Evolutionary conservation across 108 stramenopile genomes (phyloP).

Genomic region (Nitzschia sp.): DNA sequence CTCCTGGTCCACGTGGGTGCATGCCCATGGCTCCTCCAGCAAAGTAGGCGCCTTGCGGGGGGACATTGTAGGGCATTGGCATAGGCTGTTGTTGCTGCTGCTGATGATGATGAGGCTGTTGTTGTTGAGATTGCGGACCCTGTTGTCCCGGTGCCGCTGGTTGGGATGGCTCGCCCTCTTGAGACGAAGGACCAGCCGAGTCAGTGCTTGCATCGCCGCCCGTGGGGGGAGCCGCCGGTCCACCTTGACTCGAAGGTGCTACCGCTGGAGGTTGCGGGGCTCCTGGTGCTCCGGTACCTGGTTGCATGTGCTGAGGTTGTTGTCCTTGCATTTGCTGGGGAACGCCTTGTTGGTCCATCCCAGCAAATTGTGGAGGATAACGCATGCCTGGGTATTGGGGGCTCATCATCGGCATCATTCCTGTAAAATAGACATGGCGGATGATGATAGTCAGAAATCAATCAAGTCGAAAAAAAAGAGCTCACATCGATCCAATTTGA

Average conservation of each 20-base stretch:
- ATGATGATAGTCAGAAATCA: too few species aligned
- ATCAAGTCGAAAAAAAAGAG: too few species aligned
- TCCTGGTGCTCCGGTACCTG: background rate
- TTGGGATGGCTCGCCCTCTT: slow-evolving; percentile 29
- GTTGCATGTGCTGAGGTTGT: slow-evolving; percentile 35
- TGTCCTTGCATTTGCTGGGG: slow-evolving; percentile 41
- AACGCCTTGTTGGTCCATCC: slow-evolving; percentile 44
- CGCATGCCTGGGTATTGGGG: slow-evolving; percentile 59
- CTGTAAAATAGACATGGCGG: too few species aligned
- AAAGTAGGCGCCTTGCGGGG: slow-evolving; percentile 51
- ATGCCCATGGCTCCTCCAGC: slow-evolving; percentile 29
- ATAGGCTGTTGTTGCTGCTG: slow-evolving; percentile 37
- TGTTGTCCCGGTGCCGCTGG: slow-evolving; percentile 35
- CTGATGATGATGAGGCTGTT: slow-evolving; percentile 42
- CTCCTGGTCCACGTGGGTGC: slow-evolving; percentile 48
- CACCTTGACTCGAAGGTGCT: slow-evolving; percentile 3
- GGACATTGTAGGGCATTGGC: slow-evolving; percentile 40
- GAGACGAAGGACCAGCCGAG: slow-evolving; percentile 17
- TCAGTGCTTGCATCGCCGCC: slow-evolving; percentile 3
- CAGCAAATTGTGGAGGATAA: slow-evolving; percentile 42
- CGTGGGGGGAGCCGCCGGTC: slow-evolving; percentile 1
- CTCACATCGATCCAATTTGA: background rate
- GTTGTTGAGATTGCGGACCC: slow-evolving; percentile 24
- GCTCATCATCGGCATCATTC: slow-evolving; percentile 79
- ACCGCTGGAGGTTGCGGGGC: slow-evolving; percentile 1